Conservation (phyloP, 1,139 yeast species). For the Debaryomycetaceae sp. region DNA sequence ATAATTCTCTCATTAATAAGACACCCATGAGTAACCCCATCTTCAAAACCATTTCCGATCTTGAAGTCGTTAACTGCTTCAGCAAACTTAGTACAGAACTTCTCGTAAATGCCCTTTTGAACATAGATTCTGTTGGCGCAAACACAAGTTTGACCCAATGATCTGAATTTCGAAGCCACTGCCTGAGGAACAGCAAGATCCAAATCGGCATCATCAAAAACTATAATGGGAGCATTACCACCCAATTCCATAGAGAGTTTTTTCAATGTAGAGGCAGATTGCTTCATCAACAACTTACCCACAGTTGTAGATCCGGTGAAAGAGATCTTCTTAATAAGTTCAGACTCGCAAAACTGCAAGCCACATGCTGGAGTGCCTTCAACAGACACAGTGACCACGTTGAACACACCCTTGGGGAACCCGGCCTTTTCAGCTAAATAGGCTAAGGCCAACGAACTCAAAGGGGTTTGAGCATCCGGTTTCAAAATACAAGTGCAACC, state of each 20-base stretch:
- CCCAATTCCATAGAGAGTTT: constrained; percentile 52
- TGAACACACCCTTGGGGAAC: constrained; percentile 43
- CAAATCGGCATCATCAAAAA: constrained; percentile 47
- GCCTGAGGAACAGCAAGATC: constrained; percentile 47
- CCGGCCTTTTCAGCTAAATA: constrained; percentile 43
- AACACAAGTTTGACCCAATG: constrained; percentile 88
- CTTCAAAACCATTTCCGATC: constrained; percentile 43
- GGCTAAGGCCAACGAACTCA: constrained; percentile 44
- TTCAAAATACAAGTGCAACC: constrained; percentile 47
- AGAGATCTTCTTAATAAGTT: constrained; percentile 45
- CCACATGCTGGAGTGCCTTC: constrained; percentile 36
- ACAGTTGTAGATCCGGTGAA: constrained; percentile 61
- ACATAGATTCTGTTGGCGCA: constrained; percentile 83
- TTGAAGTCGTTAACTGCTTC: constrained; percentile 31
- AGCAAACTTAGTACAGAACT: constrained; percentile 37
- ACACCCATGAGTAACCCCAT: constrained; percentile 45
- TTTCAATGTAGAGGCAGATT: constrained; percentile 43
- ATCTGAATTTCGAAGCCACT: constrained; percentile 59
- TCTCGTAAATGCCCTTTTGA: constrained; percentile 65
- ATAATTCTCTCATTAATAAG: constrained; percentile 40
- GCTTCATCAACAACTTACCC: constrained; percentile 50
- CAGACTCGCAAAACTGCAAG: constrained; percentile 34
- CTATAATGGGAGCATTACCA: constrained; percentile 51
- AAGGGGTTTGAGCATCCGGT: constrained; percentile 46
- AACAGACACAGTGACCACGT: constrained; percentile 35